Evolutionary conservation across 495 filamentous ascomycete species (phyloP).

Genomic region (Lineolata rhizophorae): DNA sequence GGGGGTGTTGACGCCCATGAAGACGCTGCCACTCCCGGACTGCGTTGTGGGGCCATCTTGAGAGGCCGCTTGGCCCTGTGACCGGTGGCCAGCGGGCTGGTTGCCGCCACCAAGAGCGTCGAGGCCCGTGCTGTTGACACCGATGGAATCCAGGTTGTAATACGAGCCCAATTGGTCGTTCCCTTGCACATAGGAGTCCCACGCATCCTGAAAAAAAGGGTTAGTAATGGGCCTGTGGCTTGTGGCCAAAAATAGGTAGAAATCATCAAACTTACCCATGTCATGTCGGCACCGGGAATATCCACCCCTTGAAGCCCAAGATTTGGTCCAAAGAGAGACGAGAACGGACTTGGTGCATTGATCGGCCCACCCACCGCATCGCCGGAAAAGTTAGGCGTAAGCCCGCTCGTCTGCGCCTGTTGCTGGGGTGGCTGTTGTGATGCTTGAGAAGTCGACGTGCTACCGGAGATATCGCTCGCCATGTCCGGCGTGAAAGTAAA

Average conservation of each 20-base stretch:
- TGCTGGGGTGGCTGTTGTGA: constrained; percentile 6
- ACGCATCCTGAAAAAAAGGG: constrained; percentile 11
- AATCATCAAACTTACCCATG: constrained; percentile 40
- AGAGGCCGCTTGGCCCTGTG: too few relatives aligned
- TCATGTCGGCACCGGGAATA: constrained; percentile 37
- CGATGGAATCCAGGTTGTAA: too few relatives aligned
- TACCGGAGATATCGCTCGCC: constrained; percentile 21
- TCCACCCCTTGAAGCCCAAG: constrained; percentile 28
- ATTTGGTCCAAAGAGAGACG: constrained; percentile 27
- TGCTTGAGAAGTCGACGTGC: background rate
- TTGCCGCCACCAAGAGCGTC: too few relatives aligned
- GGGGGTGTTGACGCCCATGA: too few relatives aligned
- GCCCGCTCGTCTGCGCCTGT: constrained; percentile 4
- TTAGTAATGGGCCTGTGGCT: background rate
- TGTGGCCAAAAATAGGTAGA: background rate
- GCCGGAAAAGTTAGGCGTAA: constrained; percentile 10
- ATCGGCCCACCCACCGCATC: constrained; percentile 3
- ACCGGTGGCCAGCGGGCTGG: too few relatives aligned
- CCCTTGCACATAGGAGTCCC: constrained; percentile 22
- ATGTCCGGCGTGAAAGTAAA: too few relatives aligned
- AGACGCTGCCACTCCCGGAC: too few relatives aligned
- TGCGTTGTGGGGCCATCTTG: background rate
- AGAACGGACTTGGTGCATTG: constrained; percentile 18
- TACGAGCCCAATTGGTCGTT: too few relatives aligned
- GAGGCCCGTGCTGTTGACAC: too few relatives aligned